phyloP scores from a whole-genome alignment of 1,284 basidiomycete genomes.

The Ustilago nuda region DNA sequence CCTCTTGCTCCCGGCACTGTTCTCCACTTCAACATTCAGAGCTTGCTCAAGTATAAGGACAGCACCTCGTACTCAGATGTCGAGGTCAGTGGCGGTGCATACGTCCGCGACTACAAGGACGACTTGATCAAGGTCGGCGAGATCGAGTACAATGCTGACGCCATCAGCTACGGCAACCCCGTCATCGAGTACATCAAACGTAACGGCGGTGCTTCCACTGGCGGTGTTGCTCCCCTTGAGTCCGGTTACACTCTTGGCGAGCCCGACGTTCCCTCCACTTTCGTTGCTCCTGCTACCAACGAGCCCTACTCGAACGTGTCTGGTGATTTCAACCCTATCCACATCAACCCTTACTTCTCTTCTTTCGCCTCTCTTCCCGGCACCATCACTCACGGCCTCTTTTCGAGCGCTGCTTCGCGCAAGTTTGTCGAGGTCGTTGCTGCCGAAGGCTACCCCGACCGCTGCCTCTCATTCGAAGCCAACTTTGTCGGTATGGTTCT shows the following conservation, averaged over 20 bases:
- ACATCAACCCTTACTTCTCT: constrained; percentile 98
- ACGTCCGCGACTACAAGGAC: constrained; percentile 62
- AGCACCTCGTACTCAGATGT: constrained; percentile 86
- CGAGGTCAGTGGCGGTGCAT: constrained; percentile 77
- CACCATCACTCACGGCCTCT: constrained; percentile 98
- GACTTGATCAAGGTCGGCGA: constrained; percentile 60
- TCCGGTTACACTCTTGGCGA: constrained; percentile 70
- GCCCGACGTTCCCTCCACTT: constrained; percentile 48
- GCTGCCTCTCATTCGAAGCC: constrained; percentile 70
- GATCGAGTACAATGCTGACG: constrained; percentile 59
- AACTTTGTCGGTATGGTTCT: constrained; percentile 94
- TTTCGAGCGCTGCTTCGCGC: constrained; percentile 93
- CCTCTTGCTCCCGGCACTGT: constrained; percentile 80
- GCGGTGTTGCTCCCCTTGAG: constrained; percentile 79
- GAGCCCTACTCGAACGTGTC: constrained; percentile 94
- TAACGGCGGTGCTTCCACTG: constrained; percentile 81
- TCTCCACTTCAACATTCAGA: constrained; percentile 88
- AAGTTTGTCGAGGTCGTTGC: constrained; percentile 93
- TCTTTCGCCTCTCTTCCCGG: constrained; percentile 91
- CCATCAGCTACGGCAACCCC: constrained; percentile 77
- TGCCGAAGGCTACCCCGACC: constrained; percentile 89
- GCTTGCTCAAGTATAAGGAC: constrained; percentile 89
- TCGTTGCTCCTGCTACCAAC: constrained; percentile 79
- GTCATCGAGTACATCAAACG: constrained; percentile 93
- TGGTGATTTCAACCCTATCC: constrained; percentile 97